Base-by-base conservation (phyloP, 768 basidiomycete genomes). In the Amanita exitialis region DNA sequence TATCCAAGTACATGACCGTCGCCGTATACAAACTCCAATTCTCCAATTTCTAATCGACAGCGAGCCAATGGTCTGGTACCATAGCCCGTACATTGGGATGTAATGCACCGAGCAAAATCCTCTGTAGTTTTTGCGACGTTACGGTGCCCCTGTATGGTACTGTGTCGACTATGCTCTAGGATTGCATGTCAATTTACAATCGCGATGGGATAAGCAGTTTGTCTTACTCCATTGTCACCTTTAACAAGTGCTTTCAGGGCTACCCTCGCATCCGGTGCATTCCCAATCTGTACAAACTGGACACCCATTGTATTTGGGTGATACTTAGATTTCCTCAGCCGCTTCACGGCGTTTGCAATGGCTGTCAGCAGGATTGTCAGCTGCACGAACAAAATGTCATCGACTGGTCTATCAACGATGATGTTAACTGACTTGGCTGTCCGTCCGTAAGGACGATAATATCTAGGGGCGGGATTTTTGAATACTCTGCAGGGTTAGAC, bases 391-490 rank as follows among this genome's bases (percentile, higher is more conserved):
- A 20, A 49, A 38, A 20, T 12, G 4, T 51, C 30, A 42, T 20
- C 21, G 10, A 23, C 20, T 27, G 30, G 25, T 13, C 15, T 9
- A 15, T 27, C 12, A 15, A 25, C 27, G 12, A 27, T 0, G 20
- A 35, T 9, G 2, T 13, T 8, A 16, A 56, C 57, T 4, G 50
- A 66, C 65, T 53, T 16, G 67, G 64, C 1, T 58, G 51, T 10
- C 67, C 66, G 45, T 68, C 66, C 4, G 67, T 68, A 12, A 68
- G 51, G 20, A 68, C 58, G 15, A 68, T 63, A 41, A 68, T 64
- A 51, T 68, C 63, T n/a, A 66, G 51, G 0, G 65, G 67, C 21
- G 52, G 53, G 21, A 66, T 61, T n/a, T 54, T 45, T 6, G 44
- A 46, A 51, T 66, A 68, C 34, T 49, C 45, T 0, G 42, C 9